A percentile compares a stretch with the other conserved stretches of the same genome.
Conservation (phyloP, 306 rosid species). For the Acacia confusa region DNA sequence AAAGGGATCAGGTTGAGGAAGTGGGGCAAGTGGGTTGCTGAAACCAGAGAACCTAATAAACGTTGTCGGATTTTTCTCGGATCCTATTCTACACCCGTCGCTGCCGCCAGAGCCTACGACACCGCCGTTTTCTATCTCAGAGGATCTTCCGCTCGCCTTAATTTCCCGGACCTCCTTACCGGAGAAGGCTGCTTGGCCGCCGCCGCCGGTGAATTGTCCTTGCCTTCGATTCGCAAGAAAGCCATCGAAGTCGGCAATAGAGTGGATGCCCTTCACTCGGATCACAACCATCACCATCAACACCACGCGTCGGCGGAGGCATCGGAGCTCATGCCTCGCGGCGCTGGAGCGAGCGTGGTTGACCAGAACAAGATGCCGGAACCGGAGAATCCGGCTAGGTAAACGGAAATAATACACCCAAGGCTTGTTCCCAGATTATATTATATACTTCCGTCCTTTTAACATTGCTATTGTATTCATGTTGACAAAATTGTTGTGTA, state of each 20-base stretch:
- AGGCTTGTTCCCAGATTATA: too few species aligned
- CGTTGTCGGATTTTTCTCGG: constrained; percentile 97
- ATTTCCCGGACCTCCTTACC: constrained; percentile 69
- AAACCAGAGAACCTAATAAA: constrained; percentile 94
- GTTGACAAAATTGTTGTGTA: too few species aligned
- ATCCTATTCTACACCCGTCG: constrained; percentile 87
- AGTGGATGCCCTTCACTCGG: constrained; percentile 76
- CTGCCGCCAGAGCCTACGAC: constrained; percentile 97
- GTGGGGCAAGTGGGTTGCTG: constrained; percentile 99
- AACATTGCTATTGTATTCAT: too few species aligned
- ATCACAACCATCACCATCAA: constrained; percentile 40
- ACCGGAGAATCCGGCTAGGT: constrained; percentile 54
- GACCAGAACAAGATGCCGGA: constrained; percentile 87
- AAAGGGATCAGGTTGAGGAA: constrained; percentile 99
- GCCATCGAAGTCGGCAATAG: constrained; percentile 93
- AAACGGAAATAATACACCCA: too few species aligned
- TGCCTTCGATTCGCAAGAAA: constrained; percentile 77
- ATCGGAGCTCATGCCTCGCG: constrained; percentile 34
- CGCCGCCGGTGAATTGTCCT: constrained; percentile 68
- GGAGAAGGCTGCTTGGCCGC: constrained; percentile 35
- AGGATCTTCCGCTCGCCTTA: constrained; percentile 88
- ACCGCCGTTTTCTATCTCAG: constrained; percentile 87
- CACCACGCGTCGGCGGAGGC: constrained; percentile 27
- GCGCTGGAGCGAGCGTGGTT: constrained; percentile 49
- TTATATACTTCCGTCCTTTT: too few species aligned